These are phyloP conservation scores for Aspergillus sp. DNA, from an alignment of 2,329 filamentous ascomycete species.

Conservation along the genomic window DNA sequence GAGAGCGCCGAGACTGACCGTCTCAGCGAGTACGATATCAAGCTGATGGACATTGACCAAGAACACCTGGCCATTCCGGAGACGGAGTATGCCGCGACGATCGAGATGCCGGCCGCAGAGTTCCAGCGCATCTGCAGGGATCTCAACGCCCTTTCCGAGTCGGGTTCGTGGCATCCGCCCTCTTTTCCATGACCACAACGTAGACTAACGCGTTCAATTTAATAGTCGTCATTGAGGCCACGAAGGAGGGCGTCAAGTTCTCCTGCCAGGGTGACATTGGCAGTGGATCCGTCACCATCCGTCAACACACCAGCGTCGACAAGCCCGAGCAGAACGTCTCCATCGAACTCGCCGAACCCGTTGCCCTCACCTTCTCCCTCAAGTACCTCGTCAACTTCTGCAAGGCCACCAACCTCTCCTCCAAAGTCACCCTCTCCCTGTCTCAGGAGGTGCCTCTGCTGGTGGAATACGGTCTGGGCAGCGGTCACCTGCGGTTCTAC, in stretches of 20 bases:
- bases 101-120: constrained; percentile 82
- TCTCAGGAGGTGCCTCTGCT: constrained; percentile 95
- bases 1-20: constrained; percentile 86
- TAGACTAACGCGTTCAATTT: neutral
- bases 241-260: constrained; percentile 97
- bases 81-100: constrained; percentile 93
- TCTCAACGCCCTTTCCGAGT: constrained; percentile 88
- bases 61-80: constrained; percentile 98
- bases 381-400: constrained; percentile 99
- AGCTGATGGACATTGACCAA: constrained; percentile 99
- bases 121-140: constrained; percentile 96
- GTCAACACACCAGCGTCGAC: constrained; percentile 83
- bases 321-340: constrained; percentile 82
- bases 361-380: constrained; percentile 92
- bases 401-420: constrained; percentile 86
- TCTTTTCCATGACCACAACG: constrained; percentile 2
- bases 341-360: constrained; percentile 88
- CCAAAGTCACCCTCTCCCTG: constrained; percentile 82
- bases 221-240: constrained; percentile 88
- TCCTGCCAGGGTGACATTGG: constrained; percentile 91
- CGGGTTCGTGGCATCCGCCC: constrained; percentile 61
- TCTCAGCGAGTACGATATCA: constrained; percentile 98
- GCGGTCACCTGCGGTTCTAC: constrained; percentile 93
- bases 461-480: constrained; percentile 84
- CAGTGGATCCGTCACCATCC: constrained; percentile 87